Conservation (phyloP, 75 land plant species). For the Selaginella tamariscina region DNA sequence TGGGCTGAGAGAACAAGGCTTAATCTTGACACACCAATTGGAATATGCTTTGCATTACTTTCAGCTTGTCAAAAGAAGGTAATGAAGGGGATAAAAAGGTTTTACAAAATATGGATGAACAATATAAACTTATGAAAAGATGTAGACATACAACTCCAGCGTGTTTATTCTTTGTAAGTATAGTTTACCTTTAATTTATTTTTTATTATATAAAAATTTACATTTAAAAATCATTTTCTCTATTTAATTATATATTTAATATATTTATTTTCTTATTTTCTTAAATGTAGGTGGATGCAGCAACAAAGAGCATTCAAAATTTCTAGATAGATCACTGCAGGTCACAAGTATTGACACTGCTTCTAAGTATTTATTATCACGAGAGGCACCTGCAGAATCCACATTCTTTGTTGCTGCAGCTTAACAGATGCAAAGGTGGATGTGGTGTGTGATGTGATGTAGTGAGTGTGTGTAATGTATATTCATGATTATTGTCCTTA, state of each 20-base stretch:
- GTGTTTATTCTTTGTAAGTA: slow-evolving; percentile 45
- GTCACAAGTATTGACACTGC: slow-evolving; percentile 71
- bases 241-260: too few species aligned
- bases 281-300: slow-evolving; percentile 43
- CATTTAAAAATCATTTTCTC: too few species aligned
- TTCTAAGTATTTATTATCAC: slow-evolving; percentile 45
- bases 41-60: slow-evolving; percentile 53
- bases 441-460: neutral
- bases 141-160: slow-evolving; percentile 42
- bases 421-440: slow-evolving; percentile 39
- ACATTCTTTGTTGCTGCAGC: slow-evolving; percentile 50
- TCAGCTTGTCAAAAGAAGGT: slow-evolving; percentile 45
- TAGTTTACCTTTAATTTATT: too few species aligned
- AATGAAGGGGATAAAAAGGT: slow-evolving; percentile 43
- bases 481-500: too few species aligned
- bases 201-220: too few species aligned
- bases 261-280: neutral
- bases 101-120: slow-evolving; percentile 34
- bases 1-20: slow-evolving; percentile 62
- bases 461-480: too few species aligned
- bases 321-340: slow-evolving; percentile 50
- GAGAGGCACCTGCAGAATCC: slow-evolving; percentile 33
- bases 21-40: slow-evolving; percentile 80
- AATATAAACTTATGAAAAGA: slow-evolving; percentile 59
- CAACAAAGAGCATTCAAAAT: slow-evolving; percentile 50